Conservation (phyloP, 345 rosid genomes). For the Balakata baccata region DNA sequence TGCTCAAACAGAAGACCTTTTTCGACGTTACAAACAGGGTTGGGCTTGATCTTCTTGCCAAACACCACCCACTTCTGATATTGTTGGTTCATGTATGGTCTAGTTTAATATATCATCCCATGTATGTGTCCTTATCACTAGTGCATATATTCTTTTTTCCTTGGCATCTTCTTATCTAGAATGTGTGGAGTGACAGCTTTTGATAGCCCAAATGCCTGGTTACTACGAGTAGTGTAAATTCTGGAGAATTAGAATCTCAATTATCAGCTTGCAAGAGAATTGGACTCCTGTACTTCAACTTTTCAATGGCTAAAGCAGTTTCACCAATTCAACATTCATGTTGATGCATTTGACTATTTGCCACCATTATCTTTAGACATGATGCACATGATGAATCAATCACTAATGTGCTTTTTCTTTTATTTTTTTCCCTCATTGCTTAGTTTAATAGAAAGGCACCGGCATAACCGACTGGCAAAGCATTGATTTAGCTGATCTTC, state of each 20-base stretch:
- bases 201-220: background rate
- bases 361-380: background rate
- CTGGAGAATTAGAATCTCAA: constrained; percentile 19
- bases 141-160: constrained; percentile 19
- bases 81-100: no score
- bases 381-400: background rate
- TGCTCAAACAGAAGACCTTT: constrained; percentile 81
- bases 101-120: no score
- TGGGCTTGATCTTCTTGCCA: constrained; percentile 41
- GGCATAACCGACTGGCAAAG: constrained; percentile 15
- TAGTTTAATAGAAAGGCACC: background rate
- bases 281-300: constrained; percentile 8
- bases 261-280: constrained; percentile 22
- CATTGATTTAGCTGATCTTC: background rate
- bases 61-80: constrained; percentile 3
- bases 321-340: background rate
- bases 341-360: background rate
- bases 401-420: background rate
- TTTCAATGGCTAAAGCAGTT: constrained; percentile 1
- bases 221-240: background rate
- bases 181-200: constrained; percentile 11
- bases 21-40: constrained; percentile 61
- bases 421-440: no score
- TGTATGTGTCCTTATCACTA: background rate
- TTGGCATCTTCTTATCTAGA: constrained; percentile 12